Evolutionary conservation across 176 grass and related monocot genomes (phyloP).

Genomic region (Aegilops longissima): DNA sequence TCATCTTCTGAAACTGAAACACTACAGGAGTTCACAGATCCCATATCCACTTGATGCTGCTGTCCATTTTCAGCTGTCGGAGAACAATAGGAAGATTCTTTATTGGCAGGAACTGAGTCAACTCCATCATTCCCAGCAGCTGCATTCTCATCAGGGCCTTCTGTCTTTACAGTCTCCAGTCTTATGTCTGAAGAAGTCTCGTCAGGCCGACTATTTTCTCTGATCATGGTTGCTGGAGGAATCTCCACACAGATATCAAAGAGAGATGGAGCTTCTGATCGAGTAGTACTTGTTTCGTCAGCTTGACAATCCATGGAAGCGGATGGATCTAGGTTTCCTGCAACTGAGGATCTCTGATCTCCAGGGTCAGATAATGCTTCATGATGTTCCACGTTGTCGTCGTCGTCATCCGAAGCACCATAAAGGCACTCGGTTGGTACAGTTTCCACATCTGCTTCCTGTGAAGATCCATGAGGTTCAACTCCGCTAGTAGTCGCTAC

Average conservation of each 20-base stretch:
- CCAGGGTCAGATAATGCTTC: constrained; percentile 11
- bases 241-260: constrained; percentile 42
- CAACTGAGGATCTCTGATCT: constrained; percentile 11
- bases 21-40: background rate
- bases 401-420: constrained; percentile 49
- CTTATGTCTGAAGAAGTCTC: background rate
- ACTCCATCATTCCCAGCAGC: constrained; percentile 15
- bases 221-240: background rate
- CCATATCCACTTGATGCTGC: background rate
- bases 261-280: constrained; percentile 30
- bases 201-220: background rate
- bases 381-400: constrained; percentile 15
- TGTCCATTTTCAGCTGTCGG: background rate
- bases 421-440: constrained; percentile 58
- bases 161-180: background rate
- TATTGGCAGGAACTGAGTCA: background rate
- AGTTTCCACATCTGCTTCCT: constrained; percentile 70
- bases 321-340: background rate
- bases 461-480: constrained; percentile 33
- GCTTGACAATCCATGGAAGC: background rate
- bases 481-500: constrained; percentile 35
- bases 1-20: constrained; percentile 3
- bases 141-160: constrained; percentile 17
- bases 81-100: background rate
- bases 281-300: constrained; percentile 14